A percentile compares a stretch with the other conserved stretches of the same genome.
phyloP scores from a whole-genome alignment of 345 rosid genomes.

The Citrus trifoliata region DNA sequence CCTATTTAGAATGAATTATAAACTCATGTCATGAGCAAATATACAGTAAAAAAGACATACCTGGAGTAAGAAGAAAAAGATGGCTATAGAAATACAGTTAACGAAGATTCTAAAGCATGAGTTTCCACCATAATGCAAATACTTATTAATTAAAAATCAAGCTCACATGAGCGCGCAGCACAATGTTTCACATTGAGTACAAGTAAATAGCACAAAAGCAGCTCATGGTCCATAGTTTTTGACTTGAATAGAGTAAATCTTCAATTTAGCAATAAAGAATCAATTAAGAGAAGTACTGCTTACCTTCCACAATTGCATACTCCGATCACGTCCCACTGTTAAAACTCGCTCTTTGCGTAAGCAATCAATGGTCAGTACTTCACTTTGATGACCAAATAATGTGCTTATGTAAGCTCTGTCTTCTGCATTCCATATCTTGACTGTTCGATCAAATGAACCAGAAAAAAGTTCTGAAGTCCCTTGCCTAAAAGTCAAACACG shows the following conservation, averaged over 20 bases:
- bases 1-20: constrained; percentile 42
- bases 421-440: constrained; percentile 88
- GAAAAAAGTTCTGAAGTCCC: constrained; percentile 88
- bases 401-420: constrained; percentile 81
- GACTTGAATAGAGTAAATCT: not conserved
- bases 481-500: constrained; percentile 81
- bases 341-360: constrained; percentile 76
- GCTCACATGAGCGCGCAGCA: not conserved
- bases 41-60: constrained; percentile 2
- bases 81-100: not conserved
- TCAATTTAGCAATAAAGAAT: not conserved
- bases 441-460: constrained; percentile 96
- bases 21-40: not conserved
- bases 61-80: not conserved
- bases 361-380: constrained; percentile 68
- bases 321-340: constrained; percentile 85
- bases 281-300: not conserved
- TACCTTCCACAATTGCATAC: constrained; percentile 71
- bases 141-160: constrained; percentile 16
- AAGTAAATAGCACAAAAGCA: not conserved
- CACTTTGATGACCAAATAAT: constrained; percentile 83
- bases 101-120: not conserved
- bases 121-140: not conserved
- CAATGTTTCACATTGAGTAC: not conserved
- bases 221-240: not conserved